These are phyloP conservation scores for Ceriops tagal DNA, from an alignment of 345 rosid genomes.

Conservation along the genomic window DNA sequence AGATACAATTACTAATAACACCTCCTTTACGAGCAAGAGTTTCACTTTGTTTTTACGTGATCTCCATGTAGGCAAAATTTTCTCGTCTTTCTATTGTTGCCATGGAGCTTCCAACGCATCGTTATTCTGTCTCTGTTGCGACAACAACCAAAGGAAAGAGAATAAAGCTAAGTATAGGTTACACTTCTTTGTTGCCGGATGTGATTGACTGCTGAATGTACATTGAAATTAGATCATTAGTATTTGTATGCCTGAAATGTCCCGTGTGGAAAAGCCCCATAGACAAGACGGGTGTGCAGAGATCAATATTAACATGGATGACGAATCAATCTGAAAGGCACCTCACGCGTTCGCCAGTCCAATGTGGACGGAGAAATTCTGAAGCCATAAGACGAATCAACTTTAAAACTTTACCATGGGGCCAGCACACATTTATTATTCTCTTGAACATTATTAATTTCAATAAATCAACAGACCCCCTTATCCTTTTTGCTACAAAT, in stretches of 20 bases:
- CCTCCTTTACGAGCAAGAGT: too few relatives aligned
- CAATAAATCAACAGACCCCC: too few relatives aligned
- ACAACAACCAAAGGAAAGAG: too few relatives aligned
- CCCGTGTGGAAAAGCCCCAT: too few relatives aligned
- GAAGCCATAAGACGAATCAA: not conserved
- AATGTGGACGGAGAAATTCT: not conserved
- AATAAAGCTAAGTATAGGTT: too few relatives aligned
- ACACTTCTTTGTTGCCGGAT: not conserved
- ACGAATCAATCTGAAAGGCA: not conserved
- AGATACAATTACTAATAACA: too few relatives aligned
- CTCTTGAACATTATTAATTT: not conserved
- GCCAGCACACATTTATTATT: not conserved
- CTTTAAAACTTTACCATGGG: not conserved
- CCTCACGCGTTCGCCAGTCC: not conserved
- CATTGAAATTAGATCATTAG: too few relatives aligned
- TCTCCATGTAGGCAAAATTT: too few relatives aligned
- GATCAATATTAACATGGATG: not conserved
- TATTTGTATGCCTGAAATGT: not conserved
- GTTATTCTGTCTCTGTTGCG: not conserved
- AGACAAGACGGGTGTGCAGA: too few relatives aligned
- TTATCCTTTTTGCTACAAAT: slow-evolving; percentile 1
- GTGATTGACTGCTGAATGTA: not conserved
- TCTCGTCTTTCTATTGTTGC: too few relatives aligned
- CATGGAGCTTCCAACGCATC: too few relatives aligned
- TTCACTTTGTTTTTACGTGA: too few relatives aligned